phyloP scores from a whole-genome alignment of 176 grass and related monocot species.

The Rhynchospora breviuscula region DNA sequence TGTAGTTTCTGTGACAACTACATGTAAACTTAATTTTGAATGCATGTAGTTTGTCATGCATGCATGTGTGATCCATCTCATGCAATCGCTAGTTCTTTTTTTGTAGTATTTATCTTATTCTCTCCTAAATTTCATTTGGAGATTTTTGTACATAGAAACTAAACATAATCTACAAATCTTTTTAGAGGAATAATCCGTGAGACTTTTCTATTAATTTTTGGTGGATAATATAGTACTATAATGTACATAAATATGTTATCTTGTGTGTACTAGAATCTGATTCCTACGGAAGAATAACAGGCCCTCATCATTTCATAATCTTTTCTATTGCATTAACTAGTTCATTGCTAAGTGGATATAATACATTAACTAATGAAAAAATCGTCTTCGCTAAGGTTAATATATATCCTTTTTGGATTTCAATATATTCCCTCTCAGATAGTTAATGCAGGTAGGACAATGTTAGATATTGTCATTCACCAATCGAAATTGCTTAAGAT shows the following conservation, averaged over 20 bases:
- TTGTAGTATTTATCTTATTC: background rate
- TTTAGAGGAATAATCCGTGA: background rate
- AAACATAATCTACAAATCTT: background rate
- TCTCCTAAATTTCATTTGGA: background rate
- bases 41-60: constrained; percentile 1
- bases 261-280: background rate
- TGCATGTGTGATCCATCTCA: background rate
- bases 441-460: too few relatives aligned
- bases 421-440: too few relatives aligned
- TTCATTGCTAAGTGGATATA: background rate
- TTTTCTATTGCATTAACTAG: background rate
- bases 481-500: too few relatives aligned
- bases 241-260: background rate
- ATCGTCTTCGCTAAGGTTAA: background rate
- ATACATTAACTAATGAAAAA: background rate
- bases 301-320: background rate
- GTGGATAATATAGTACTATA: background rate
- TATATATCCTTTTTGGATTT: background rate
- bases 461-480: too few relatives aligned
- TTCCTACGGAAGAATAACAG: background rate
- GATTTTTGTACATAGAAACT: background rate
- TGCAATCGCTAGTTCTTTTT: background rate
- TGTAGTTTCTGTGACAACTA: background rate
- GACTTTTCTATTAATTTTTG: background rate
- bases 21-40: background rate